These are phyloP conservation scores for Discostella stelligeroides DNA, from an alignment of 108 stramenopile species.

Conservation along the genomic window DNA sequence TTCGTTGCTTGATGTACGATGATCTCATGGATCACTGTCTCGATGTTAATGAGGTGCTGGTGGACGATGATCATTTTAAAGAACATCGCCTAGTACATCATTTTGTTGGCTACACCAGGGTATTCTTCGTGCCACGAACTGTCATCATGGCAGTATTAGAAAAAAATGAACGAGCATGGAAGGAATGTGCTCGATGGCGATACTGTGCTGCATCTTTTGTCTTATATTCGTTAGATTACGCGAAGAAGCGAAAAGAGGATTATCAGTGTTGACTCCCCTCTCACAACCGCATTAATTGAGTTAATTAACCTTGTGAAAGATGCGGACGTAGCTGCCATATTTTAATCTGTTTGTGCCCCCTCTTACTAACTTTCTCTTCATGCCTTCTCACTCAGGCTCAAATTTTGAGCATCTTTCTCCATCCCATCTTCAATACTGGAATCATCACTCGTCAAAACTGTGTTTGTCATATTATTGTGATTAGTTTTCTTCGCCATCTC, in stretches of 20 bases:
- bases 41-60: constrained; percentile 44
- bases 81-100: constrained; percentile 35
- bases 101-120: constrained; percentile 44
- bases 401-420: constrained; percentile 38
- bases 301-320: too few relatives aligned
- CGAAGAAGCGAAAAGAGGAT: neutral
- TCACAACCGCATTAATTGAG: neutral
- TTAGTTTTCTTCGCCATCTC: constrained; percentile 25
- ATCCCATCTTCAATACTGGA: constrained; percentile 39
- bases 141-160: constrained; percentile 36
- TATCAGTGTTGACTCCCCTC: neutral
- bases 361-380: neutral
- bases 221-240: constrained; percentile 23
- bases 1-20: too few relatives aligned
- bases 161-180: constrained; percentile 45
- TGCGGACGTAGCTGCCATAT: neutral
- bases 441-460: neutral
- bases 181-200: constrained; percentile 53
- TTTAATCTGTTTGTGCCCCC: too few relatives aligned
- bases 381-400: constrained; percentile 15
- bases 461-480: neutral
- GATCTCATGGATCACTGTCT: constrained; percentile 3
- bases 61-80: constrained; percentile 38
- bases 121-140: constrained; percentile 39
- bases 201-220: constrained; percentile 36